Evolutionary conservation across 2,329 filamentous ascomycete species (phyloP), one percentile per base, ranked within the genome.

Genomic region (Paracorniculantispora psalliotae): DNA sequence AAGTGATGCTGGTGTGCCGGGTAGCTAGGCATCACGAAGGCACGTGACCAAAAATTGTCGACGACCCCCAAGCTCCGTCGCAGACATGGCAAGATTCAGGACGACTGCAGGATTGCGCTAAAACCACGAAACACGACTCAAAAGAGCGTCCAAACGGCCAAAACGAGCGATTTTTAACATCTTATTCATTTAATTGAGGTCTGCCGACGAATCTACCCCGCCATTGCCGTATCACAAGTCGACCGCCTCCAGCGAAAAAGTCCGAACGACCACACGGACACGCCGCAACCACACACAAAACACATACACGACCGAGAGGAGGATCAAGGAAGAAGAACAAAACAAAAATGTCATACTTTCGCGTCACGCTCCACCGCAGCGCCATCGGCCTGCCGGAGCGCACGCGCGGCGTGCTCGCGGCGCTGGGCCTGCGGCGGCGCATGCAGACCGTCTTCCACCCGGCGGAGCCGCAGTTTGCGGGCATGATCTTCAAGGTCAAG

Each of bases 401-500:
- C 70, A 90, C 87, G 61, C 84, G 85, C 71, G 91, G 89, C 70
- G 90, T 93, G 21, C 89, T 97, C 59, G 82, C 87, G 62, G 90
- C 92, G 19, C 88, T 97, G 61, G 92, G 92, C 59, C 84, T 97
- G 63, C 89, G 87, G 68, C 90, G 89, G 72, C 89, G 92, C 68
- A 87, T 88, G 82, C 87, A 87, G 69, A 93, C 90, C 57, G 92
- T 96, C 68, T 96, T 96, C 80, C 89, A 96, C 75, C 89, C 90
- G 39, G 91, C 96, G 62, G 83, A 83, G 62, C 85, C 87, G 44
- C 86, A 91, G 65, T 86, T 91, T 62, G 92, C 92, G 10, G 92
- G 92, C 71, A 91, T 96, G 79, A 91, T 97, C 69, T 88, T 97
- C 81, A 88, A 89, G 74, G 91, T 97, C 67, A 97, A 97, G 79